phyloP scores from a whole-genome alignment of 768 basidiomycete species.

The Lyophyllum shimeji region DNA sequence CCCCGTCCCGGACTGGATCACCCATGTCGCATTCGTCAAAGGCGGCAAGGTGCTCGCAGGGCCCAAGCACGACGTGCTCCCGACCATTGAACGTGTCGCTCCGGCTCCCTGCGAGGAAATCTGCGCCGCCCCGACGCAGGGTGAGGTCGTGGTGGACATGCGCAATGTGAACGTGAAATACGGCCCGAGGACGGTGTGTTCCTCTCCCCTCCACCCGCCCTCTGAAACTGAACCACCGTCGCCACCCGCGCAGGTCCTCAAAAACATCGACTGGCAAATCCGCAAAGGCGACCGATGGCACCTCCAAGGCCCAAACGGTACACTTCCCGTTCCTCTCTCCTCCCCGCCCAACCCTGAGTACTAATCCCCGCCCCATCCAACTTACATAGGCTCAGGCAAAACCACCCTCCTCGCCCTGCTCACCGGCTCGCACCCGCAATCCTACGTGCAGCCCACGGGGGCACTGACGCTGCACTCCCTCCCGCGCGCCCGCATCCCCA shows the following conservation, averaged over 20 bases:
- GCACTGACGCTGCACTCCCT: conserved; percentile 44
- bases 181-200: conserved; percentile 53
- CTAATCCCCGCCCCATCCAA: background rate
- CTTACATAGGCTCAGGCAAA: conserved; percentile 78
- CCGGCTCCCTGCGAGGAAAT: background rate
- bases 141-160: conserved; percentile 53
- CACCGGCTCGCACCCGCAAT: conserved; percentile 94
- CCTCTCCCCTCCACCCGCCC: background rate
- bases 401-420: conserved; percentile 89
- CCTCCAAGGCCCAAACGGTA: conserved; percentile 86
- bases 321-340: conserved; percentile 5
- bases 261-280: conserved; percentile 80
- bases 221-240: background rate
- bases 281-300: conserved; percentile 86
- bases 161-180: conserved; percentile 72
- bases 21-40: conserved; percentile 59
- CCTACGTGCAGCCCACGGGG: conserved; percentile 63
- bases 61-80: conserved; percentile 42
- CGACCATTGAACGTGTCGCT: background rate
- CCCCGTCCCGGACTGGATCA: conserved; percentile 68
- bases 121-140: no score
- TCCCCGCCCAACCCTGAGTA: background rate
- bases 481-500: conserved; percentile 63
- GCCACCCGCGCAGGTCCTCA: conserved; percentile 55
- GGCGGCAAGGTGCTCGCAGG: conserved; percentile 53